Evolutionary conservation across 805 yeast species (phyloP).

Genomic region (Candida easanensis): DNA sequence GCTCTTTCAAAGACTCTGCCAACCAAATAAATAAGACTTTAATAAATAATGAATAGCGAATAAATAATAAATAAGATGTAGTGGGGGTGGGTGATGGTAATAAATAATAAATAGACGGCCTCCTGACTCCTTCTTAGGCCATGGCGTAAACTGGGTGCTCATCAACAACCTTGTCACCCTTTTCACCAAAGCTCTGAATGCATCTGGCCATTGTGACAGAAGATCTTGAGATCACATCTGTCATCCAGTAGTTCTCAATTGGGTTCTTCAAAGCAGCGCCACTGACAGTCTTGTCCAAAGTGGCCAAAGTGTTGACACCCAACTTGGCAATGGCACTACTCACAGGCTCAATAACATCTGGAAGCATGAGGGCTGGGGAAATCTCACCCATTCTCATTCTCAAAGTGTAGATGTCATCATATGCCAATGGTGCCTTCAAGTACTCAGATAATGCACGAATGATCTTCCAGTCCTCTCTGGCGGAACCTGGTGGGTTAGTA

Average conservation of each 20-base stretch:
- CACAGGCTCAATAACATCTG: conserved; percentile 71
- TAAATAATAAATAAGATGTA: conserved; percentile 15
- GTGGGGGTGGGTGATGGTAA: neutral
- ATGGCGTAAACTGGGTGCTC: conserved; percentile 30
- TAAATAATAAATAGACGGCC: conserved; percentile 16
- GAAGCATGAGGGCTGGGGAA: conserved; percentile 78
- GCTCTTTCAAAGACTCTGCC: no score
- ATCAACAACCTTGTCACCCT: conserved; percentile 57
- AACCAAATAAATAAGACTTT: neutral
- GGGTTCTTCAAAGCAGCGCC: conserved; percentile 62
- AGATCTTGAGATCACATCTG: conserved; percentile 82
- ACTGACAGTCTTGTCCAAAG: conserved; percentile 37
- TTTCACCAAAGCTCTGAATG: conserved; percentile 67
- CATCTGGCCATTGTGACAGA: conserved; percentile 91
- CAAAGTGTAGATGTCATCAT: conserved; percentile 66
- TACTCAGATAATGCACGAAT: conserved; percentile 81
- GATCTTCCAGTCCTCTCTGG: conserved; percentile 91
- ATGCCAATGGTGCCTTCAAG: conserved; percentile 66
- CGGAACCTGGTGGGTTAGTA: conserved; percentile 81
- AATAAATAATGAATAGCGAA: neutral
- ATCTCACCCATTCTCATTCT: conserved; percentile 70
- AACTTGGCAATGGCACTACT: conserved; percentile 53
- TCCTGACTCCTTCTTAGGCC: conserved; percentile 19
- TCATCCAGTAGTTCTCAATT: conserved; percentile 80
- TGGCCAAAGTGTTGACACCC: conserved; percentile 47